These are phyloP conservation scores for Pseudogymnoascus sp. DNA, from an alignment of 2,329 filamentous ascomycete genomes.

Conservation along the genomic window DNA sequence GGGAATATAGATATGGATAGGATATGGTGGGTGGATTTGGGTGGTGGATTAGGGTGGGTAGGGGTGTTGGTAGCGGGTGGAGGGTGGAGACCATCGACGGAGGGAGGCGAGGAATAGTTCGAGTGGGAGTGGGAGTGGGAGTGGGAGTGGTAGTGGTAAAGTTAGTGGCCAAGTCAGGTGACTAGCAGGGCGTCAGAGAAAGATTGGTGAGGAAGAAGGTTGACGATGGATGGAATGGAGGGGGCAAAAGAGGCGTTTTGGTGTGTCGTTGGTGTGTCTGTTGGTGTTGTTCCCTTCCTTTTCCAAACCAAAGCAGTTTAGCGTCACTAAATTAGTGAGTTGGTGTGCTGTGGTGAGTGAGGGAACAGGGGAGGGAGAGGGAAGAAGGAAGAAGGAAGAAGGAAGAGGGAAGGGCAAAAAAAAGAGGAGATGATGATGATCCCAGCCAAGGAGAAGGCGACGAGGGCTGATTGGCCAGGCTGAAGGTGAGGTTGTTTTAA, in stretches of 20 bases:
- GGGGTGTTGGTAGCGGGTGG: background rate
- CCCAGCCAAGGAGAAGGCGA: background rate
- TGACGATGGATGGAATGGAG: slow-evolving; percentile 9
- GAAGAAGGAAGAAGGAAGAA: background rate
- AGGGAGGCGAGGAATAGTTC: slow-evolving; percentile 12
- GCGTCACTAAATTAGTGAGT: background rate
- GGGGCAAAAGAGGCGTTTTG: slow-evolving; percentile 3
- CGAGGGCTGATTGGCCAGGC: background rate
- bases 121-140: too few species aligned
- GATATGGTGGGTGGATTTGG: slow-evolving; percentile 5
- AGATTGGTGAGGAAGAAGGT: too few species aligned
- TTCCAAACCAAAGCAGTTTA: background rate
- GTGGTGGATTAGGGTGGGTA: slow-evolving; percentile 10
- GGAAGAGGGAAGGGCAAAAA: background rate
- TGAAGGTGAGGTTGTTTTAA: background rate
- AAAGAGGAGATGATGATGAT: background rate
- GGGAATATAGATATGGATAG: slow-evolving; percentile 8
- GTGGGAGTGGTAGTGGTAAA: background rate
- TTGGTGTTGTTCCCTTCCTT: background rate
- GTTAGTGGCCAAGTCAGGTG: slow-evolving; percentile 8
- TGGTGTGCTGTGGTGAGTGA: background rate
- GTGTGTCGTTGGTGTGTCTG: background rate
- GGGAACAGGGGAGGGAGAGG: background rate
- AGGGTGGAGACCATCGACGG: background rate
- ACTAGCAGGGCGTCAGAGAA: background rate